A percentile compares a stretch with the other conserved stretches of the same genome.
phyloP scores from a whole-genome alignment of 805 yeast species.

The Saccharomycopsis sp. region DNA sequence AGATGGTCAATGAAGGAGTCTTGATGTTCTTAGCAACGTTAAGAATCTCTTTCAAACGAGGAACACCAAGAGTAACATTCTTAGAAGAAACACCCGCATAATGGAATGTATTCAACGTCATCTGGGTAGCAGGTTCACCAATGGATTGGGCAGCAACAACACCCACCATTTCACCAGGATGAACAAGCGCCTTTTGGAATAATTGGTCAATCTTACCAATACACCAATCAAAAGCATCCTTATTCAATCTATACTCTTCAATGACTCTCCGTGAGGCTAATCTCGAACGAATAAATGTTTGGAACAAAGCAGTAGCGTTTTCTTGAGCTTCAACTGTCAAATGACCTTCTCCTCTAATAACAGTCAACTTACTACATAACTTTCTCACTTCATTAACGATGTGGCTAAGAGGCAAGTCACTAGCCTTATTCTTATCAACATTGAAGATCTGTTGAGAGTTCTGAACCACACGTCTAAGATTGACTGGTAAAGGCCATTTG shows the following conservation, averaged over 20 bases:
- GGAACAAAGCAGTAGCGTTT: constrained; percentile 86
- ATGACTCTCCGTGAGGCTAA: constrained; percentile 84
- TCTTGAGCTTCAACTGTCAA: constrained; percentile 80
- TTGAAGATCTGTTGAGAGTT: constrained; percentile 97
- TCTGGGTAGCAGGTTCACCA: constrained; percentile 98
- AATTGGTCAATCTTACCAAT: constrained; percentile 90
- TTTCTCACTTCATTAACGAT: constrained; percentile 66
- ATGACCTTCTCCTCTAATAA: constrained; percentile 75
- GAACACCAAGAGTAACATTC: constrained; percentile 95
- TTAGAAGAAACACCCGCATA: constrained; percentile 96
- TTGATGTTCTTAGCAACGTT: constrained; percentile 97
- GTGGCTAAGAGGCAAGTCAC: constrained; percentile 82
- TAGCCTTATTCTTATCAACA: constrained; percentile 82
- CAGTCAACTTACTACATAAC: constrained; percentile 56
- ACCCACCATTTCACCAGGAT: constrained; percentile 99
- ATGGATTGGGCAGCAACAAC: constrained; percentile 95
- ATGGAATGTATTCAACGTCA: constrained; percentile 96
- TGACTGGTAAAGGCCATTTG: constrained; percentile 97
- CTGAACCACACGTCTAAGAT: constrained; percentile 91
- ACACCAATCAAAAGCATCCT: constrained; percentile 92
- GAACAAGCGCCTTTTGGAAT: constrained; percentile 84
- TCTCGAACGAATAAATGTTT: constrained; percentile 88
- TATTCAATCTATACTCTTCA: constrained; percentile 81
- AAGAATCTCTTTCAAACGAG: constrained; percentile 95
- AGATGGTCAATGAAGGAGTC: constrained; percentile 99